A percentile compares a stretch with the other conserved stretches of the same genome.
Evolutionary conservation across 1,284 basidiomycete genomes (phyloP).

Genomic region (Fomes fomentarius): DNA sequence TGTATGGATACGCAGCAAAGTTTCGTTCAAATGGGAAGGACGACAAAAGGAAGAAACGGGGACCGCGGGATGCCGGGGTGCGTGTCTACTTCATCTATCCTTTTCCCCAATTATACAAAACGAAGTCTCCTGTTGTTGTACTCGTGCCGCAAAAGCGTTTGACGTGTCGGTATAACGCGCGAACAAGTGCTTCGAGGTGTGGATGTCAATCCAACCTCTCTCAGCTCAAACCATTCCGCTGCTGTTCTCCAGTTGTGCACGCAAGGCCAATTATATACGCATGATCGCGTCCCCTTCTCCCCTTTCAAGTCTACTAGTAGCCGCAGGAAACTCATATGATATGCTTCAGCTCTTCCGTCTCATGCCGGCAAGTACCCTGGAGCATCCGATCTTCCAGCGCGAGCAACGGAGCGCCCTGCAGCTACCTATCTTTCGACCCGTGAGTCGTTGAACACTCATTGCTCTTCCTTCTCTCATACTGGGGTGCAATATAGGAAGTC

Average conservation of each 20-base stretch:
- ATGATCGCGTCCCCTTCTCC: too few species aligned
- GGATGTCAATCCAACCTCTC: too few species aligned
- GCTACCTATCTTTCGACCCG: slow-evolving; percentile 44
- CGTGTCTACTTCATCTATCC: slow-evolving; percentile 2
- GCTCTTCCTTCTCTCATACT: not conserved
- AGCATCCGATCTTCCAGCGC: slow-evolving; percentile 39
- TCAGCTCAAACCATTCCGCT: too few species aligned
- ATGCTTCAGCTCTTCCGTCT: slow-evolving; percentile 34
- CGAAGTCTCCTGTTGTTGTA: too few species aligned
- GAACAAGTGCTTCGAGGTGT: too few species aligned
- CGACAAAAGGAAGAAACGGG: slow-evolving; percentile 11
- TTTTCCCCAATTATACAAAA: too few species aligned
- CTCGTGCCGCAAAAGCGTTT: too few species aligned
- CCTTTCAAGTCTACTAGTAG: too few species aligned
- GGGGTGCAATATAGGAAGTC: slow-evolving; percentile 34
- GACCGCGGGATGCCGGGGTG: slow-evolving; percentile 19
- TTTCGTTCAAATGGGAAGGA: slow-evolving; percentile 17
- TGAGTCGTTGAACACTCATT: slow-evolving; percentile 28
- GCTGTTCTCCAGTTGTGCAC: not conserved
- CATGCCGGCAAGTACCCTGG: slow-evolving; percentile 38
- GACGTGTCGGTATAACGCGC: too few species aligned
- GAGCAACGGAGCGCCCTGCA: slow-evolving; percentile 33
- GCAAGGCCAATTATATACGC: not conserved
- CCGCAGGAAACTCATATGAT: not conserved
- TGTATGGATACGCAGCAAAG: slow-evolving; percentile 6